Evolutionary conservation across 176 grass and related monocot species (phyloP).

Genomic region (Urochloa ruziziensis): DNA sequence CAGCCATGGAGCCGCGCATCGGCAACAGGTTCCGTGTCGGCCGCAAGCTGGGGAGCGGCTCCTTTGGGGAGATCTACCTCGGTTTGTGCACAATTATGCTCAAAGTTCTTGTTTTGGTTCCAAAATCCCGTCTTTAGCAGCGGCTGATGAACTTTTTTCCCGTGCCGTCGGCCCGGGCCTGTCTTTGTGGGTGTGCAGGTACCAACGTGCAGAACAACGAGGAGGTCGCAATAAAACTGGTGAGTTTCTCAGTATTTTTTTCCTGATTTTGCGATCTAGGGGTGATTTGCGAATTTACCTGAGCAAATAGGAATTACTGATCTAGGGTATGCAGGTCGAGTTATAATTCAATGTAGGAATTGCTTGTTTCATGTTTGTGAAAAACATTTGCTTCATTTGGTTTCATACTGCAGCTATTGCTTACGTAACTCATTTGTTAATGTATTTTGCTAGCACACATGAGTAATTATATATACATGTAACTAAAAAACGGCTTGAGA

Average conservation of each 20-base stretch:
- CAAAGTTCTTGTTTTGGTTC: conserved; percentile 18
- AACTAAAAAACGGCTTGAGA: not conserved
- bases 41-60: conserved; percentile 78
- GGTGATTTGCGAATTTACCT: not conserved
- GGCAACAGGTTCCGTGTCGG: conserved; percentile 78
- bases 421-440: not conserved
- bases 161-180: not conserved
- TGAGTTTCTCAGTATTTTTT: conserved; percentile 35
- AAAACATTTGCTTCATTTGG: not conserved
- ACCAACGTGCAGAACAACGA: conserved; percentile 92
- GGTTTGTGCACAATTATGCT: conserved; percentile 26
- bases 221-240: conserved; percentile 91
- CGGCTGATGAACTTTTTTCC: not conserved
- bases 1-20: conserved; percentile 67
- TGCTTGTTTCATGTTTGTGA: not conserved
- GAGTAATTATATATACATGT: not conserved
- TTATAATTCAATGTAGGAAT: not conserved
- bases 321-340: not conserved
- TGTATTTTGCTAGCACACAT: not conserved
- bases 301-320: not conserved
- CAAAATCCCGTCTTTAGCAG: conserved; percentile 20
- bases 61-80: conserved; percentile 78
- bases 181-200: conserved; percentile 36
- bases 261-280: not conserved
- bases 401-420: not conserved